Evolutionary conservation across 139 green algal genomes (phyloP).

Genomic region (Raphidocelis subcapitata): DNA sequence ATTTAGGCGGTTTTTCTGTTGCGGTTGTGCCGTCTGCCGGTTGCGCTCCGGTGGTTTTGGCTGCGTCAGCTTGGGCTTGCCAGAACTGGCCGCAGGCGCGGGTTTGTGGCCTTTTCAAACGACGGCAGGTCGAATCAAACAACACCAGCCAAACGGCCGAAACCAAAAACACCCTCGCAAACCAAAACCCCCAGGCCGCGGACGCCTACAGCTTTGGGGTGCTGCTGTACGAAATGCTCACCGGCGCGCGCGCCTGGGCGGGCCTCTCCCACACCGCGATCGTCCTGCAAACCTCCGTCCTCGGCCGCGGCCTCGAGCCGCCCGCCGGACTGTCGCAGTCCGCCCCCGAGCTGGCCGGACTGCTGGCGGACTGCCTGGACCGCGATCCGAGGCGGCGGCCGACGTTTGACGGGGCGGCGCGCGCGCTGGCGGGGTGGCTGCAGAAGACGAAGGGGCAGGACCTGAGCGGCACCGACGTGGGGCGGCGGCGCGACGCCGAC

Average conservation of each 20-base stretch:
- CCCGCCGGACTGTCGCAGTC: too few relatives aligned
- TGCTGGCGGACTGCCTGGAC: slow-evolving; percentile 1
- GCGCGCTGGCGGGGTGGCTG: background rate
- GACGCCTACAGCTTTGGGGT: slow-evolving; percentile 31
- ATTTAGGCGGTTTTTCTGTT: too few relatives aligned
- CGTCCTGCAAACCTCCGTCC: background rate
- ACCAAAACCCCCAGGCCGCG: background rate
- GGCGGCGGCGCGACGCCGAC: too few relatives aligned
- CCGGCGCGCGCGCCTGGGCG: slow-evolving; percentile 14
- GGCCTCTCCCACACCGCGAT: background rate
- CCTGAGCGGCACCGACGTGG: too few relatives aligned
- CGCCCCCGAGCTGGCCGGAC: background rate
- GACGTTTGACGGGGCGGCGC: background rate
- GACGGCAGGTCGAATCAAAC: too few relatives aligned
- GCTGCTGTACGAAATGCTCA: slow-evolving; percentile 39
- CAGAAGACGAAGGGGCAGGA: background rate
- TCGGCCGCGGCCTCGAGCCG: background rate
- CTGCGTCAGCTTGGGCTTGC: too few relatives aligned
- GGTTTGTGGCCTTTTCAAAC: too few relatives aligned
- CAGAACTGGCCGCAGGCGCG: too few relatives aligned
- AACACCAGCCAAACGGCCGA: too few relatives aligned
- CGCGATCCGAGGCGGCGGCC: background rate
- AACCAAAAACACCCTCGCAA: too few relatives aligned
- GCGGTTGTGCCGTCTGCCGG: too few relatives aligned
- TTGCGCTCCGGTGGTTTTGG: too few relatives aligned